A percentile compares a stretch with the other conserved stretches of the same genome.
Evolutionary conservation across 1,284 basidiomycete genomes (phyloP).

Genomic region (Ceratobasidium sp.): DNA sequence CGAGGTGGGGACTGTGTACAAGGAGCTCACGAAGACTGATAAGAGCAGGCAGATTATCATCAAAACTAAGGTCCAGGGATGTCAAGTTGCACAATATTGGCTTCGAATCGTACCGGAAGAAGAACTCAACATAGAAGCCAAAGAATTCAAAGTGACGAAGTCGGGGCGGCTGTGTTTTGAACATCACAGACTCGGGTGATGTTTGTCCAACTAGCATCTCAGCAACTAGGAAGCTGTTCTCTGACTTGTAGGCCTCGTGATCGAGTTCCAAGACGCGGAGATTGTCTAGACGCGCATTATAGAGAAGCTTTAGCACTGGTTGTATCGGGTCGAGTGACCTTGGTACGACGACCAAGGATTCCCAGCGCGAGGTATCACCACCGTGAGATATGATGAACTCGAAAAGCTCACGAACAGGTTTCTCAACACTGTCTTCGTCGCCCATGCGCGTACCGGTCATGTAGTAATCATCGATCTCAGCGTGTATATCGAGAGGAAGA

Average conservation of each 20-base stretch:
- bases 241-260: neutral
- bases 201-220: neutral
- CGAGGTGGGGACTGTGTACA: neutral
- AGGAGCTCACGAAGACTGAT: conserved; percentile 2
- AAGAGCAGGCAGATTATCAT: neutral
- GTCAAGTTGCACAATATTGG: conserved; percentile 9
- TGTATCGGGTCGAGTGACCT: neutral
- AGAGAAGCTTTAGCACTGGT: neutral
- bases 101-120: neutral
- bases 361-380: conserved; percentile 11
- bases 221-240: neutral
- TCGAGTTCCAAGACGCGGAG: conserved; percentile 4
- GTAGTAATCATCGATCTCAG: conserved; percentile 7
- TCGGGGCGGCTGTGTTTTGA: conserved; percentile 3
- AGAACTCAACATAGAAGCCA: conserved; percentile 12
- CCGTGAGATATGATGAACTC: conserved; percentile 12
- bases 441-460: neutral
- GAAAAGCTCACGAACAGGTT: neutral
- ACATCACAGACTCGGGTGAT: neutral
- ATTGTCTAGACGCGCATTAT: neutral
- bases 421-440: neutral
- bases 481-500: conserved; percentile 6
- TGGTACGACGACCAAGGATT: neutral
- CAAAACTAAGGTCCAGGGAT: neutral
- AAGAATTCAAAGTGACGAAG: conserved; percentile 13